Evolutionary conservation across 768 basidiomycete genomes (phyloP), one percentile per base, ranked within the genome.

Genomic region (Goffeauzyma gilvescens): DNA sequence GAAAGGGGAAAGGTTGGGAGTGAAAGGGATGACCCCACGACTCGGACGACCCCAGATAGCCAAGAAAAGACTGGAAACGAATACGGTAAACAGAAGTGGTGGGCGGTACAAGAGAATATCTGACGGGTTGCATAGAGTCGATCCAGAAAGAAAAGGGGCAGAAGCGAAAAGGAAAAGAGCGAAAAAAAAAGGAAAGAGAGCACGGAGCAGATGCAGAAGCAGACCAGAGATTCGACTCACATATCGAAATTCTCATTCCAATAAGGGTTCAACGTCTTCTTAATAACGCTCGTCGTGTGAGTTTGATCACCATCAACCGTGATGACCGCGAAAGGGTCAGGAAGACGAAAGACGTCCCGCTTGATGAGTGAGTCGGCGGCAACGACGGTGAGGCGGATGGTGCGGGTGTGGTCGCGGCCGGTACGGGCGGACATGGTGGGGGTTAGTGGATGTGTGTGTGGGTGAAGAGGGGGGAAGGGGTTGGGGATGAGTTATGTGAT

Each of bases 281-380:
- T 95, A 58, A 96, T 93, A 24, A 90, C 90, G 43, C 81, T 84
- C 13, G 89, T 96, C 1, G 90, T 90, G 53, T 85, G 81, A 0
- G 89, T 96, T 65, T 95, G 89, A 63, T 93, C 87, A 3, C 86
- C 85, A 53, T 98, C 93, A 32, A 96, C 87, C 17, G 90, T 95
- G 63, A 98, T 81, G 56, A 98, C 87, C 5, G 93, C 90, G 62
- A 96, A 95, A 4, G 93, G 90, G 65, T 96, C 89, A 3, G 90
- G 93, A 5, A 95, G 77, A 40, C 89, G 76, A 62, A 93, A 87
- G 22, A 64, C 52, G 48, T 62, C 60, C 13, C 60, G 49, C 49
- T 62, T 61, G 49, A 58, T 53, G 44, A 62, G 51, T 14, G 57
- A 59, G 36, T 63, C 58, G 48, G 57, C 93, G 43, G 93, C 90